Evolutionary conservation across 2,329 filamentous ascomycete species (phyloP), one percentile per base, ranked within the genome.

Genomic region (Pseudogymnoascus sp.): DNA sequence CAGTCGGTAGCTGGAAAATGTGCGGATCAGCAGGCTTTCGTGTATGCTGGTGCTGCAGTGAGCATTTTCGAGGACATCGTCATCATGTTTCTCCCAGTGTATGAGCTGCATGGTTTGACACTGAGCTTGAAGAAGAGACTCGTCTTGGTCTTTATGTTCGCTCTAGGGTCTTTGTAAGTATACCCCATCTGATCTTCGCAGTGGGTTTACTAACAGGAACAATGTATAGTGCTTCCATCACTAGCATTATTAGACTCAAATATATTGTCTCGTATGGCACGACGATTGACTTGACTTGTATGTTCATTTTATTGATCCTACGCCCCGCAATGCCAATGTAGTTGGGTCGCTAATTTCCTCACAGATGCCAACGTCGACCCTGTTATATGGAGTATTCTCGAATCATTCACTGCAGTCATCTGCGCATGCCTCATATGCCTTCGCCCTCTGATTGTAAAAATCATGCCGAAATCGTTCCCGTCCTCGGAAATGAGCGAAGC

Each of bases 21-120:
- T 70, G 84, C 80, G 64, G 81, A 87, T 70, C 83, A 87, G 59
- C 78, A 87, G 64, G 86, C 83, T 1, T 78, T 88, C 21, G 87
- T 87, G 68, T 82, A 88, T 8, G 85, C 83, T 8, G 88, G 85
- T 1, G 84, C 86, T 1, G 86, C 85, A 0, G 79, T 88, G 62
- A 88, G 88, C 72, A 85, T 89, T 66, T 83, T 85, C 61, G 87
- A 86, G n/a, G 87, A 89, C 67, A 73, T 89, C 31, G 82, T 83
- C 36, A 83, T 89, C 33, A 75, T 89, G 11, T 82, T 87, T 57
- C 76, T 88, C 9, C 86, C 86, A 0, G 84, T 88, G 75, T 85
- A 86, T 1, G 83, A 87, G 38, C 73, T 89, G 61, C 83, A 83
- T 5, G 78, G 79, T 47, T 83, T 89, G 78, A 81, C 83, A 31